These are phyloP conservation scores for Paecilomyces sp. DNA, from an alignment of 2,329 filamentous ascomycete genomes.

Conservation along the genomic window DNA sequence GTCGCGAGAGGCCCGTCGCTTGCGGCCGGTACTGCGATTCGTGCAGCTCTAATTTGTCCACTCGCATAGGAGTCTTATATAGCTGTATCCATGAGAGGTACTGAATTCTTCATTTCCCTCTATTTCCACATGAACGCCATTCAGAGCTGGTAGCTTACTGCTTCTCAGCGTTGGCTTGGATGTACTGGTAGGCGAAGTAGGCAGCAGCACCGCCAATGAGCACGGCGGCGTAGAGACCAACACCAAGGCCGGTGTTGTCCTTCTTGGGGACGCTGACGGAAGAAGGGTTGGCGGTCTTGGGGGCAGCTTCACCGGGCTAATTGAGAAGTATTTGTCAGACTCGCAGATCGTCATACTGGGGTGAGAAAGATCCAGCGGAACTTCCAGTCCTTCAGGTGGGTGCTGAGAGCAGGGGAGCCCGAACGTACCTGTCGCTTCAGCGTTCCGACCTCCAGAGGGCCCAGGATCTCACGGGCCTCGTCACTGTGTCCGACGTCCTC, in stretches of 20 bases:
- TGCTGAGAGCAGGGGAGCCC: background rate
- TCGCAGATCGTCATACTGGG: background rate
- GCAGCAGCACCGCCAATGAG: slow-evolving; percentile 69
- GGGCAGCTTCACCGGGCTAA: slow-evolving; percentile 67
- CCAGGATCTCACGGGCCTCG: slow-evolving; percentile 91
- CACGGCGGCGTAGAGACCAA: slow-evolving; percentile 75
- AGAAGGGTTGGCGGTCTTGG: slow-evolving; percentile 51
- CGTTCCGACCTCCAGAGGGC: slow-evolving; percentile 63
- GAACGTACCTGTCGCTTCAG: slow-evolving; percentile 69
- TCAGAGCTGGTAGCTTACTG: slow-evolving; percentile 6
- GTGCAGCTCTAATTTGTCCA: background rate
- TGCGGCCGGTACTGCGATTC: background rate
- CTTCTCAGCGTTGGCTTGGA: slow-evolving; percentile 44
- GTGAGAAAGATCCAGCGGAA: background rate
- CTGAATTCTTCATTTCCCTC: background rate
- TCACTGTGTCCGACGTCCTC: slow-evolving; percentile 99
- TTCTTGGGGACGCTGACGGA: slow-evolving; percentile 25
- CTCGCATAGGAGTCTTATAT: background rate
- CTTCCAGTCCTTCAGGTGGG: background rate
- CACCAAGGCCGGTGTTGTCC: slow-evolving; percentile 49
- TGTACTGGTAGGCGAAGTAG: slow-evolving; percentile 79
- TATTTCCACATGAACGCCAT: background rate
- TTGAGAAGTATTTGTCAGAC: slow-evolving; percentile 2
- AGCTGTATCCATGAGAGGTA: background rate
- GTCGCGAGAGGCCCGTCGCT: background rate